Percentiles rank a stretch among this genome's conserved stretches.
Conservation (phyloP, 768 basidiomycete species). For the Nevesoporus exiguus region DNA sequence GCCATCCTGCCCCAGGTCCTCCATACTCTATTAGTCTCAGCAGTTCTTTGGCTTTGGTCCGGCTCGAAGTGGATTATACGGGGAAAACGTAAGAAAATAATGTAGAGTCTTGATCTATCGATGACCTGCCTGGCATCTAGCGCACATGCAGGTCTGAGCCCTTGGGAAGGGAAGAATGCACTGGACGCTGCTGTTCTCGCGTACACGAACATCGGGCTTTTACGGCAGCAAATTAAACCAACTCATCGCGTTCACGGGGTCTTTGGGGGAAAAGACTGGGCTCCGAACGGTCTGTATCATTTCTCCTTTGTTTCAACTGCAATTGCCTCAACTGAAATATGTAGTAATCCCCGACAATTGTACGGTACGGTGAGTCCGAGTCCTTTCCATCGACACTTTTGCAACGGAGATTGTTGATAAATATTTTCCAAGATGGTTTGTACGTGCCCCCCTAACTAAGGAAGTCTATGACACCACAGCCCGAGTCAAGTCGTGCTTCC, state of each 20-base stretch:
- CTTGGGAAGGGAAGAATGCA: constrained; percentile 84
- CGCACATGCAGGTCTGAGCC: constrained; percentile 74
- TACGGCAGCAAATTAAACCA: constrained; percentile 80
- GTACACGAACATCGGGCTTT: constrained; percentile 72
- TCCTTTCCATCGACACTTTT: background rate
- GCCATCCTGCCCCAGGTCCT: constrained; percentile 79
- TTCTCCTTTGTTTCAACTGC: background rate
- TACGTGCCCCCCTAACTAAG: constrained; percentile 65
- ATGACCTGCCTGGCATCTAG: constrained; percentile 32
- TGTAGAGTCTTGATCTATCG: background rate
- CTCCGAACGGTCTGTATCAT: constrained; percentile 54
- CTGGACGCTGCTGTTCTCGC: constrained; percentile 85
- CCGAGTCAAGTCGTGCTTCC: constrained; percentile 68
- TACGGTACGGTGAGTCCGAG: constrained; percentile 57
- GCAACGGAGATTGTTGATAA: background rate
- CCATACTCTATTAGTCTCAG: constrained; percentile 62
- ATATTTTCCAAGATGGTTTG: constrained; percentile 50
- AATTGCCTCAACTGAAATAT: background rate
- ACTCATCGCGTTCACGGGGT: constrained; percentile 79
- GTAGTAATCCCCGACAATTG: constrained; percentile 83
- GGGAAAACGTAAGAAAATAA: constrained; percentile 61
- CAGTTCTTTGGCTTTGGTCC: constrained; percentile 59
- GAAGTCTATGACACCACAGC: constrained; percentile 56
- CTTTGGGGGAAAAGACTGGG: constrained; percentile 74
- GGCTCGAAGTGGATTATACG: constrained; percentile 58